Base-by-base conservation (phyloP, 2,329 filamentous ascomycete genomes). In the Neonectria sp. region DNA sequence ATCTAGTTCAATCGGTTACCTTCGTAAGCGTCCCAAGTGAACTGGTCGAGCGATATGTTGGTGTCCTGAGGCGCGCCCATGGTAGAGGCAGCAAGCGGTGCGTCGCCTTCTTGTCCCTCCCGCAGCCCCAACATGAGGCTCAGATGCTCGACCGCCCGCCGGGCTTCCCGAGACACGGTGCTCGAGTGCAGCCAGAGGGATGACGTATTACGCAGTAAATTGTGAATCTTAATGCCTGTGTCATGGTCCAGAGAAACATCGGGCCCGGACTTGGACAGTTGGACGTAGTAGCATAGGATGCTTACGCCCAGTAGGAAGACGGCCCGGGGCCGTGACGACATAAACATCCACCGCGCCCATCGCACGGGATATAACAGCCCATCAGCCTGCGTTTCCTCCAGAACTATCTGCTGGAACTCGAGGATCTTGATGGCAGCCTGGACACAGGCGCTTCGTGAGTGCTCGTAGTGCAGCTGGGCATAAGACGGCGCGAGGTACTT, bases 251-350 rank as follows among this genome's bases (percentile, higher is more conserved):
- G n/a, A 3, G 21, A 24, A 27, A 24, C 25, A 11, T 27, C 8
- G 6, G 51, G 25, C 17, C 25, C 27, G 17, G 17, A 21, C 25
- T 33, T 29, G 6, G 27, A 3, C 31, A 21, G 7, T 9, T 63
- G 52, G 2, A 59, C 31, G 35, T 63, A 55, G 29, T 52, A 67
- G 45, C 59, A 62, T 5, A 67, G 59, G 17, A 63, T 52, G 43
- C 64, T 63, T 31, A 60, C 58, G 15, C 59, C 59, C 1, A 67
- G 53, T 11, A 67, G 48, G 37, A 58, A 57, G 27, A 40, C 51
- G 15, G 52, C 46, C 29, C 57, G 61, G 13, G 63, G 21, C 24
- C 52, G 9, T 4, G 55, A 64, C 1, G 61, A 52, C 27, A 40
- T 40, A 2, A 40, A 40, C 35, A 40, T 40, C 35, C 35, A 40